Conservation (phyloP, 371 early-diverging fungal genomes). For the Apophysomyces ossiformis region DNA sequence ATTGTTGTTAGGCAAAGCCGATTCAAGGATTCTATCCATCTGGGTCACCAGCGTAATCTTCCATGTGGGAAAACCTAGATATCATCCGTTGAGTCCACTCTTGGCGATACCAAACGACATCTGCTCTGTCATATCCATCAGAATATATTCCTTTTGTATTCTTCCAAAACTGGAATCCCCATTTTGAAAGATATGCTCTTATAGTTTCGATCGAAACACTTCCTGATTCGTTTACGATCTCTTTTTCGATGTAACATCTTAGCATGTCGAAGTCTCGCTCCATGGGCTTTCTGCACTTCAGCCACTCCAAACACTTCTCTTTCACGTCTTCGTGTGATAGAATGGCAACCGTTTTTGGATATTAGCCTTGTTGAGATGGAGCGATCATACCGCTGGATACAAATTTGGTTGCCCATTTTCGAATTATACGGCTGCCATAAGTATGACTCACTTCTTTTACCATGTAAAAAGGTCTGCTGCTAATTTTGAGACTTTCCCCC, state of each 20-base stretch:
- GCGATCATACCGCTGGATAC: slow-evolving; percentile 3
- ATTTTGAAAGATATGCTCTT: slow-evolving; percentile 12
- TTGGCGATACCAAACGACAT: slow-evolving; percentile 16
- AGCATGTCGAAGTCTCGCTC: neutral
- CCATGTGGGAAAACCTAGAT: neutral
- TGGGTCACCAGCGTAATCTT: slow-evolving; percentile 4
- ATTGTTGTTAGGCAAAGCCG: neutral
- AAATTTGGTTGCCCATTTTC: slow-evolving; percentile 4
- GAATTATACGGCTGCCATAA: slow-evolving; percentile 4
- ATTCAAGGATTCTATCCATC: neutral
- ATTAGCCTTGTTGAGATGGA: slow-evolving; percentile 6
- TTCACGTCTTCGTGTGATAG: slow-evolving; percentile 6
- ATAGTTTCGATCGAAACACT: neutral
- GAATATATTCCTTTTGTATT: slow-evolving; percentile 17
- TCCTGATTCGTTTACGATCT: neutral
- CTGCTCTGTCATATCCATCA: slow-evolving; percentile 14
- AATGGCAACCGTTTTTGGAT: neutral
- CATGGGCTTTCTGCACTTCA: neutral
- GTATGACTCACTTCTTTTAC: neutral
- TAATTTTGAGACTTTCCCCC: neutral
- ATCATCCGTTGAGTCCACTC: slow-evolving; percentile 18
- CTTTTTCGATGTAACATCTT: neutral
- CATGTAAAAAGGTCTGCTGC: slow-evolving; percentile 1
- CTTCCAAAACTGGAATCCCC: slow-evolving; percentile 15
- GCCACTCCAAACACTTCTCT: neutral